Base-by-base conservation (phyloP, 2,329 filamentous ascomycete genomes). In the Diaporthe humulicola region DNA sequence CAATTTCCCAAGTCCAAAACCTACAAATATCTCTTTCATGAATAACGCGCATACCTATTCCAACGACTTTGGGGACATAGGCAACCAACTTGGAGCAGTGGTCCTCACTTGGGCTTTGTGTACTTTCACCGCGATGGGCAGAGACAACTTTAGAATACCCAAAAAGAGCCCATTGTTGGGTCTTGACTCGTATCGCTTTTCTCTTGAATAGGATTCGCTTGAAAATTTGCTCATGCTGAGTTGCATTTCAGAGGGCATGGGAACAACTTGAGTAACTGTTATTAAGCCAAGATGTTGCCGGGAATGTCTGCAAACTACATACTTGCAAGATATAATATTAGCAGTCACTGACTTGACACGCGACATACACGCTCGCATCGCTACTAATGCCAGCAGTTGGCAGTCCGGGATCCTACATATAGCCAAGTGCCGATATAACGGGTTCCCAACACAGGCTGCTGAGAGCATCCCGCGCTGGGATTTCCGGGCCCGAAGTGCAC, bases 191-290 rank as follows among this genome's bases (percentile, higher is more conserved):
- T 25, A 33, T 19, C 8, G 2, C 9, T 12, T 19, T 25, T 38
- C 54, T 58, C 38, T 61, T n/a, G 2, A 22, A 42, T n/a, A 40
- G 1, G 58, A 30, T 15, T 40, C 33, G 40, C 60, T 64, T 33
- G 40, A 64, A 40, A 64, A 64, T 25, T 8, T 64, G 40, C 60
- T 64, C 38, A 64, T 5, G 25, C 40, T 64, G 9, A 64, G 60
- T 33, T 64, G 60, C 60, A 64, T 48, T 30, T 48, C 17, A 0
- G 60, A 64, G 0, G 40, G 60, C 7, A 33, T 36, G 0, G 4
- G 33, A 15, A 42, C 60, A 36, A 50, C 12, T n/a, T 66, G 28
- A 48, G 60, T 19, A 66, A 42, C 42, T 50, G 60, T 7, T 66
- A 15, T 28, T 66, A 3, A 66, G n/a, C 17, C 7, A 40, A n/a